phyloP scores from a whole-genome alignment of 2,329 filamentous ascomycete genomes.

The Diaporthe humulicola region DNA sequence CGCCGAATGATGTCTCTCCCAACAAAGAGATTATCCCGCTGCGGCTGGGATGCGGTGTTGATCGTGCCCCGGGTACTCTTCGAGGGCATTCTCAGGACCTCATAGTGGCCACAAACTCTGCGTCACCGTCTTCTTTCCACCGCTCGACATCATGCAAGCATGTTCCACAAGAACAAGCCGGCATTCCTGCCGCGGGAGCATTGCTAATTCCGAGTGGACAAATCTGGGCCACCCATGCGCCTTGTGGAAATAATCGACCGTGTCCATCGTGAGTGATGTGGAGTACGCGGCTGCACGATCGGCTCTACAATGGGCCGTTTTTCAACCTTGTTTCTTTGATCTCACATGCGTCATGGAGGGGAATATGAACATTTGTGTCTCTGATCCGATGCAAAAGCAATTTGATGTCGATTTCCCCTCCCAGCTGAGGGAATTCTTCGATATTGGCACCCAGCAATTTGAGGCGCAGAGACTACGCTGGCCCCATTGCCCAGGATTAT shows the following conservation, averaged over 20 bases:
- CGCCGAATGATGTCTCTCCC: constrained; percentile 24
- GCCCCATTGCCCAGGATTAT: background rate
- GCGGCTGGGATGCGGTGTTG: background rate
- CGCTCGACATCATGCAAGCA: constrained; percentile 6
- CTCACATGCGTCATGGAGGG: background rate
- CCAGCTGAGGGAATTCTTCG: background rate
- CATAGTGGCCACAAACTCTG: background rate
- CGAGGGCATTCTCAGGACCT: background rate
- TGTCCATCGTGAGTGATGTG: constrained; percentile 5
- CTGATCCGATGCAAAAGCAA: constrained; percentile 22
- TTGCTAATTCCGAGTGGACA: constrained; percentile 17
- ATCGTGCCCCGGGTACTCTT: background rate
- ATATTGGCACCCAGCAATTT: background rate
- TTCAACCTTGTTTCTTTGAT: background rate
- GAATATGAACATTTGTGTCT: background rate
- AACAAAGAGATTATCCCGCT: constrained; percentile 25
- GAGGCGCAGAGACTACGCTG: background rate
- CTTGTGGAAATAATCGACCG: constrained; percentile 5
- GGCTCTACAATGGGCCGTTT: constrained; percentile 14
- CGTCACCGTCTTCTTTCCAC: constrained; percentile 6
- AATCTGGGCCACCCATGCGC: background rate
- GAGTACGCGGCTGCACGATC: constrained; percentile 1
- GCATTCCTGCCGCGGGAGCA: constrained; percentile 9
- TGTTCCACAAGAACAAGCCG: constrained; percentile 14
- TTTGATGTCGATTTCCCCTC: background rate